These are phyloP conservation scores for Populus euphratica DNA, from an alignment of 345 rosid species.

Conservation along the genomic window DNA sequence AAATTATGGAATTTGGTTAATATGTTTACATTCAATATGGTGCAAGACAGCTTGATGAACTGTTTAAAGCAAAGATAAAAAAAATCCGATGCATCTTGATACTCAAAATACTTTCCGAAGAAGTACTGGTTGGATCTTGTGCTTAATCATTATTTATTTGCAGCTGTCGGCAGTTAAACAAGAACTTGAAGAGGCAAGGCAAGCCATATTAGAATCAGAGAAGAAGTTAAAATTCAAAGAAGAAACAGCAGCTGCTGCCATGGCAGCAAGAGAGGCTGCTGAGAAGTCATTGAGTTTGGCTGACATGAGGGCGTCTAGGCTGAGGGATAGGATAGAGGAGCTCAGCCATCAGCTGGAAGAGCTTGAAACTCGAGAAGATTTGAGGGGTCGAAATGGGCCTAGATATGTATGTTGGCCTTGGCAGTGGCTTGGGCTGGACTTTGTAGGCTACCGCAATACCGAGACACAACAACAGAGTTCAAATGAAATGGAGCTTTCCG, in stretches of 20 bases:
- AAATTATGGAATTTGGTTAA: background rate
- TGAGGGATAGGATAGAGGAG: conserved; percentile 90
- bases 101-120: background rate
- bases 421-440: conserved; percentile 96
- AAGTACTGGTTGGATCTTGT: background rate
- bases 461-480: conserved; percentile 51
- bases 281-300: conserved; percentile 86
- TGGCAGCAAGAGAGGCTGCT: conserved; percentile 99
- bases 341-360: conserved; percentile 79
- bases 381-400: conserved; percentile 41
- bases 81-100: background rate
- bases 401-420: conserved; percentile 97
- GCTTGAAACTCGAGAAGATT: conserved; percentile 65
- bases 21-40: background rate
- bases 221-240: conserved; percentile 92
- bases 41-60: background rate
- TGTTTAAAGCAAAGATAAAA: background rate
- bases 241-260: conserved; percentile 93
- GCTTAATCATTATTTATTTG: conserved; percentile 13
- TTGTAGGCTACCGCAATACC: conserved; percentile 57
- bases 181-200: conserved; percentile 90
- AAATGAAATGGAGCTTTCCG: conserved; percentile 97
- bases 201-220: conserved; percentile 64
- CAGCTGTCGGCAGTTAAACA: conserved; percentile 64
- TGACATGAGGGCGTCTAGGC: conserved; percentile 78